phyloP scores from a whole-genome alignment of 2,329 filamentous ascomycete genomes.

The Beauveria brongniartii region DNA sequence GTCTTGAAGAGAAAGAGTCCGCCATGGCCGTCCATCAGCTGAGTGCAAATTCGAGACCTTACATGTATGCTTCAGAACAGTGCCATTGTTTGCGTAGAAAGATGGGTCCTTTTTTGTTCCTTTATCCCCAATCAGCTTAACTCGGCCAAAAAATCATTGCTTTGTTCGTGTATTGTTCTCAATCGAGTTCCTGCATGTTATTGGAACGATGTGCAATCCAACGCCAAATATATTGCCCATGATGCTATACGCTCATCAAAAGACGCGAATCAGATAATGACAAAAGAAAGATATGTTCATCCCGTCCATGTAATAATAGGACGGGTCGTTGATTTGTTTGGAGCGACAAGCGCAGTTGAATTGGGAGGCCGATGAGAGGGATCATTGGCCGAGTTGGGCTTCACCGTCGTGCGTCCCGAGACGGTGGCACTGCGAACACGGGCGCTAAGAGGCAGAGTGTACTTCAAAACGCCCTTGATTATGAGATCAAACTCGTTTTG shows the following conservation, averaged over 20 bases:
- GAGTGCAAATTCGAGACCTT: neutral
- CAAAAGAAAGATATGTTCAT: constrained; percentile 7
- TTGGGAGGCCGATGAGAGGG: constrained; percentile 60
- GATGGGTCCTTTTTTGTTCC: neutral
- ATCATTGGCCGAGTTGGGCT: constrained; percentile 54
- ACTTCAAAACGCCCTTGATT: constrained; percentile 83
- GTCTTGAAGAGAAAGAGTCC: neutral
- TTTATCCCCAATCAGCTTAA: neutral
- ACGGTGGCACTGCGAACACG: constrained; percentile 52
- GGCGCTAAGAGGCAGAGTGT: constrained; percentile 57
- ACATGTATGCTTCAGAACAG: neutral
- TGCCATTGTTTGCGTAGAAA: neutral
- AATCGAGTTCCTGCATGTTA: neutral
- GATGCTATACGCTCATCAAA: constrained; percentile 5
- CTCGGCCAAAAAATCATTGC: neutral
- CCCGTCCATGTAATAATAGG: neutral
- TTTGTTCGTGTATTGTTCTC: neutral
- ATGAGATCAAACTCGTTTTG: constrained; percentile 92
- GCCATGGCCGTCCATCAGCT: neutral
- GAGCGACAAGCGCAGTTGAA: constrained; percentile 48
- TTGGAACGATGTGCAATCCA: constrained; percentile 5
- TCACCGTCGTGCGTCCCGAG: constrained; percentile 50
- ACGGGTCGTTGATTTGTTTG: constrained; percentile 14
- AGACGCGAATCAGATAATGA: constrained; percentile 3
- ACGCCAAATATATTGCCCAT: constrained; percentile 10